Percentiles rank a stretch among this genome's conserved stretches.
Evolutionary conservation across 768 basidiomycete genomes (phyloP).

Genomic region (Lepiota venenata): DNA sequence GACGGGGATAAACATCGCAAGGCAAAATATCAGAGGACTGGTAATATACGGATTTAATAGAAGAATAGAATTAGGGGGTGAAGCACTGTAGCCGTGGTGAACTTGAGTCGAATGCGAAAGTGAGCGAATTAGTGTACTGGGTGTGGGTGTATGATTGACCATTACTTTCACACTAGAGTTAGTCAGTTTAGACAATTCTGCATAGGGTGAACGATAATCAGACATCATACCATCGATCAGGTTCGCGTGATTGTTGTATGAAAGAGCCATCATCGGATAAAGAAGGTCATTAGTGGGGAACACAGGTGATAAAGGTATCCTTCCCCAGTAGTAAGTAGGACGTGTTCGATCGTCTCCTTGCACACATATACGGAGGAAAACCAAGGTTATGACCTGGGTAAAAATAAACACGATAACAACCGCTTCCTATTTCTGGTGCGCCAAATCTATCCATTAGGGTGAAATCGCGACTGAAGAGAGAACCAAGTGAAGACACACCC

Average conservation of each 20-base stretch:
- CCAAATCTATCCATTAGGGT: constrained; percentile 8
- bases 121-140: constrained; percentile 44
- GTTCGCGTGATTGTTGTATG: constrained; percentile 62
- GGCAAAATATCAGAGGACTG: constrained; percentile 57
- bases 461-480: background rate
- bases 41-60: constrained; percentile 75
- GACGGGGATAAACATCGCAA: constrained; percentile 53
- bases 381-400: constrained; percentile 86
- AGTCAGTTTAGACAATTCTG: constrained; percentile 42
- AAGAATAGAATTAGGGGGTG: constrained; percentile 33
- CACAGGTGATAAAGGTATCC: constrained; percentile 65
- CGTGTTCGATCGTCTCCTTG: constrained; percentile 94
- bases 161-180: too few relatives aligned
- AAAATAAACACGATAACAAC: constrained; percentile 74
- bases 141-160: constrained; percentile 58
- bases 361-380: constrained; percentile 95
- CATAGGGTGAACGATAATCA: constrained; percentile 15
- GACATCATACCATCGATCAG: constrained; percentile 56
- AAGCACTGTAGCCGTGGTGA: constrained; percentile 19
- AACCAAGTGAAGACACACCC: constrained; percentile 22
- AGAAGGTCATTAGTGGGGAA: constrained; percentile 51
- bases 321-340: constrained; percentile 65
- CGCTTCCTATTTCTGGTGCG: constrained; percentile 54
- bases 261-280: constrained; percentile 53
- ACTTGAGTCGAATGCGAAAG: constrained; percentile 32